These are phyloP conservation scores for Taxawa tesnikishii DNA, from an alignment of 2,329 filamentous ascomycete genomes.

Conservation along the genomic window DNA sequence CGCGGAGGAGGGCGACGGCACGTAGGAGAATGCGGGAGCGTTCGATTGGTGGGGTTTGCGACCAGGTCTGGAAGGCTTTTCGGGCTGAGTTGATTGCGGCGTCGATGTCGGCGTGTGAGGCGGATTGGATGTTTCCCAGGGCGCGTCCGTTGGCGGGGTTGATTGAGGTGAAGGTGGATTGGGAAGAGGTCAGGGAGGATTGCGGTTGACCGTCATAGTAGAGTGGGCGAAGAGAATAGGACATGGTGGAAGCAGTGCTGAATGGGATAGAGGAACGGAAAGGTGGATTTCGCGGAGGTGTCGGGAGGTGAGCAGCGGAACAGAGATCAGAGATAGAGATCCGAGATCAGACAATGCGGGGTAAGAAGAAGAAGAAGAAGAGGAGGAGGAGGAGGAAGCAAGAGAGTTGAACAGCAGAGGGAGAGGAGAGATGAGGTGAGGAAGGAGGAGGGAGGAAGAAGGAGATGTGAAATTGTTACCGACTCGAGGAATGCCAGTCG, in stretches of 20 bases:
- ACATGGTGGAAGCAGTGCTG: not conserved
- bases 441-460: no score
- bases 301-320: no score
- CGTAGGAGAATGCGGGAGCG: slow-evolving; percentile 68
- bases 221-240: slow-evolving; percentile 26
- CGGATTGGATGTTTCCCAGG: slow-evolving; percentile 59
- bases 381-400: no score
- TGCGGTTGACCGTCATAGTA: slow-evolving; percentile 66
- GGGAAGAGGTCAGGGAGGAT: slow-evolving; percentile 41
- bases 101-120: slow-evolving; percentile 56
- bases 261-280: no score
- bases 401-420: no score
- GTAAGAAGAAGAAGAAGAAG: no score
- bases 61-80: slow-evolving; percentile 64
- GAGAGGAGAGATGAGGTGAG: no score
- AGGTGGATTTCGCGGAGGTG: no score
- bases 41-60: slow-evolving; percentile 58
- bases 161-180: slow-evolving; percentile 53
- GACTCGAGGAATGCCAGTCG: no score
- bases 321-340: no score
- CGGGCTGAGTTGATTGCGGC: slow-evolving; percentile 59
- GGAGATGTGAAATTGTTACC: no score
- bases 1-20: slow-evolving; percentile 60
- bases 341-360: no score
- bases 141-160: slow-evolving; percentile 60